Evolutionary conservation across 805 yeast species (phyloP), one percentile per base, ranked within the genome.

Genomic region (Yamadazyma insecticola): DNA sequence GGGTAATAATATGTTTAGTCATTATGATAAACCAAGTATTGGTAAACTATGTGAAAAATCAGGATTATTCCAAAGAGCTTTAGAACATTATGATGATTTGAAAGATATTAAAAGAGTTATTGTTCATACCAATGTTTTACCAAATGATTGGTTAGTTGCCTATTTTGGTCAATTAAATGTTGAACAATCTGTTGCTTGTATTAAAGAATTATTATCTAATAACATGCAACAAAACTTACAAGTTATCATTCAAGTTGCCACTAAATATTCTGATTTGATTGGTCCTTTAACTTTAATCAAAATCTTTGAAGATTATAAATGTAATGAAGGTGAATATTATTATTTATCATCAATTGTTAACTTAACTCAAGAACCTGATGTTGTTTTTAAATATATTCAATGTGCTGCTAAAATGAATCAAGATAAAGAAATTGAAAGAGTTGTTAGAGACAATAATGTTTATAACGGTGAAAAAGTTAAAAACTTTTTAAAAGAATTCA

Each of bases 381-480:
- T 92, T 37, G 97, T 92, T 16, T 81, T 86, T 72, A 92, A 94
- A 65, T 92, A 90, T 63, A 88, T 92, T 47, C 95, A 88, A 61
- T 78, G 95, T 38, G 97, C 97, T 41, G 85, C 96, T 24, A 79
- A 76, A 52, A 71, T 87, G 55, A 89, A 89, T 39, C 97, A 92
- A 67, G 72, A 73, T 56, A 83, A 84, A 51, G 99, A 92, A 65
- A 87, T 92, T 51, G 98, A 92, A 68, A 79, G 99, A 60, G 77
- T 92, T 40, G 96, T 88, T 31, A 81, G 92, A 59, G 96, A 88
- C 55, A 92, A 92, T 70, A 84, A 77, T 45, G 90, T 87, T 37
- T 92, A 90, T 63, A 90, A 88, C 55, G 94, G 97, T 37, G 98
- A 92, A 59, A 89, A 89, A 63, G 97, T 92, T 38, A 92, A 92